A percentile compares a stretch with the other conserved stretches of the same genome.
Evolutionary conservation across 2,329 filamentous ascomycete genomes (phyloP).

Genomic region (Fusarium tuaranense): DNA sequence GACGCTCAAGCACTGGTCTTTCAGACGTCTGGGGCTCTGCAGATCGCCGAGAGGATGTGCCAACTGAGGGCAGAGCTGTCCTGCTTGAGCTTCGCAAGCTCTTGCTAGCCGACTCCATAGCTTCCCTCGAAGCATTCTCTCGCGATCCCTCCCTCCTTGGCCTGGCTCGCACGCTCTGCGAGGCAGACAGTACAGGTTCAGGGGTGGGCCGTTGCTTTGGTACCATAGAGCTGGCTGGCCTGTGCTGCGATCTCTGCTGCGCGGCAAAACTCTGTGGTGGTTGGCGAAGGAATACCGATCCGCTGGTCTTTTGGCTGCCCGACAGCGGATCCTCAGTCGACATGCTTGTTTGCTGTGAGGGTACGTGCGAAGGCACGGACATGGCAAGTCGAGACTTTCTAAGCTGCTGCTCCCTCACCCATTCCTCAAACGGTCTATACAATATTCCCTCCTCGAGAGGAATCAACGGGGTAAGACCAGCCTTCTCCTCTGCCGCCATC

Average conservation of each 20-base stretch:
- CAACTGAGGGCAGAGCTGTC: slow-evolving; percentile 39
- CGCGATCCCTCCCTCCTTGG: slow-evolving; percentile 44
- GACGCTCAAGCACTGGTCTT: slow-evolving; percentile 42
- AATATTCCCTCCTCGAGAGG: slow-evolving; percentile 72
- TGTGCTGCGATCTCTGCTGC: slow-evolving; percentile 70
- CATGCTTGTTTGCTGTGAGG: slow-evolving; percentile 43
- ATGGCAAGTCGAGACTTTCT: slow-evolving; percentile 46
- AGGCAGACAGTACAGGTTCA: slow-evolving; percentile 39
- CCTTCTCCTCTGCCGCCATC: slow-evolving; percentile 75
- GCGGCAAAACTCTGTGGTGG: slow-evolving; percentile 75
- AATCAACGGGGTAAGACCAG: slow-evolving; percentile 72
- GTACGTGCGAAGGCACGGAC: slow-evolving; percentile 36
- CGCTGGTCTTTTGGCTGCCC: slow-evolving; percentile 50
- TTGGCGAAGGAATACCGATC: slow-evolving; percentile 59
- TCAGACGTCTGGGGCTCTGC: slow-evolving; percentile 41
- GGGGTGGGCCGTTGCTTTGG: slow-evolving; percentile 42
- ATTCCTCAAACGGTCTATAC: slow-evolving; percentile 73
- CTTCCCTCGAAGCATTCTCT: slow-evolving; percentile 40
- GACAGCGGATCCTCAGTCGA: slow-evolving; percentile 51
- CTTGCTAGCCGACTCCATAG: slow-evolving; percentile 39
- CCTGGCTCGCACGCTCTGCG: slow-evolving; percentile 48
- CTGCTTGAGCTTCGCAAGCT: slow-evolving; percentile 46
- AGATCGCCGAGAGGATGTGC: slow-evolving; percentile 43
- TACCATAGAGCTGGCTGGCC: slow-evolving; percentile 50
- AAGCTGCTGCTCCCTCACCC: slow-evolving; percentile 65